Evolutionary conservation across 2,329 filamentous ascomycete genomes (phyloP).

Genomic region (Zymoseptoria passerinii): DNA sequence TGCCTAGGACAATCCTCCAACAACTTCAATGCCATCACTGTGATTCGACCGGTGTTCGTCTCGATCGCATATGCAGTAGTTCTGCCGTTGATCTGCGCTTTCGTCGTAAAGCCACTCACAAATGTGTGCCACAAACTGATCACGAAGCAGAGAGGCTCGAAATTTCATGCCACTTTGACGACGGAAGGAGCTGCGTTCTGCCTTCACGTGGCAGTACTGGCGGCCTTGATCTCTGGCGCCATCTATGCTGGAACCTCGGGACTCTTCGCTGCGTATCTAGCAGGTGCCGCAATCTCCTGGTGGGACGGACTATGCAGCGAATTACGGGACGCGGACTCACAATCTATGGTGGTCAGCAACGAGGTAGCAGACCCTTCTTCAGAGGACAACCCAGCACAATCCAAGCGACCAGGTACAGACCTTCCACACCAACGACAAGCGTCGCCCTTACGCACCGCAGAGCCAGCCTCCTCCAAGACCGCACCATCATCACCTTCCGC

Average conservation of each 20-base stretch:
- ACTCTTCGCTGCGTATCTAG: constrained; percentile 52
- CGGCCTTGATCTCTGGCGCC: constrained; percentile 43
- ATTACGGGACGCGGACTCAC: not conserved
- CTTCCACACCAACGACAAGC: not conserved
- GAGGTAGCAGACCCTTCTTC: not conserved
- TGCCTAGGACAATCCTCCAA: constrained; percentile 45
- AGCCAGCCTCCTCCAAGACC: not conserved
- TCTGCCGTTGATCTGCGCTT: constrained; percentile 42
- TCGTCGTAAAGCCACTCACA: constrained; percentile 38
- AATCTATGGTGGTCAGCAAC: not conserved
- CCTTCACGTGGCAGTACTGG: constrained; percentile 43
- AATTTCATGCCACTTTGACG: not conserved
- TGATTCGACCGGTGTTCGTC: constrained; percentile 46
- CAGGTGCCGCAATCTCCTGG: constrained; percentile 53
- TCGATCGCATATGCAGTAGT: constrained; percentile 44
- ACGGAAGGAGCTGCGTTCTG: constrained; percentile 34
- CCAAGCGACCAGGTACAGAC: not conserved
- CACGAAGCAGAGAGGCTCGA: not conserved
- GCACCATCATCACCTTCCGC: not conserved
- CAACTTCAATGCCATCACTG: constrained; percentile 32
- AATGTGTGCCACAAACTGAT: not conserved
- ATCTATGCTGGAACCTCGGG: constrained; percentile 56
- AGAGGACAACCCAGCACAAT: not conserved
- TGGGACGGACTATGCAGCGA: constrained; percentile 38
- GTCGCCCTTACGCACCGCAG: not conserved